Evolutionary conservation across 2,329 filamentous ascomycete species (phyloP).

Genomic region (Diplodia seriata): DNA sequence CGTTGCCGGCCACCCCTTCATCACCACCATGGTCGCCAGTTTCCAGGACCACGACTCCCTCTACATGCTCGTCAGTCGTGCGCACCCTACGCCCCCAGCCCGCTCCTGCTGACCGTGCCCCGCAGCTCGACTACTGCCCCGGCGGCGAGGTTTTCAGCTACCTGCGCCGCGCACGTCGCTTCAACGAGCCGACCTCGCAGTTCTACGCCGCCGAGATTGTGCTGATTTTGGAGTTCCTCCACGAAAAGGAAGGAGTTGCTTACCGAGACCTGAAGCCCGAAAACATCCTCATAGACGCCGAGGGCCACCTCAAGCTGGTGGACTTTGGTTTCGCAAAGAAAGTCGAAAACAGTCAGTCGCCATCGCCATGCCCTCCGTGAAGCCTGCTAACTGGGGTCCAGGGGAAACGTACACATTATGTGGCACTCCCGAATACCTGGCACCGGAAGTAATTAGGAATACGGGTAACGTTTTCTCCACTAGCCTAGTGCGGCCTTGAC

Average conservation of each 20-base stretch:
- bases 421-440: constrained; percentile 83
- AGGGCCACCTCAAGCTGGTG: constrained; percentile 82
- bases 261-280: constrained; percentile 85
- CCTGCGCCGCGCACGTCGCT: constrained; percentile 76
- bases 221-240: constrained; percentile 79
- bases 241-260: constrained; percentile 79
- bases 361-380: background rate
- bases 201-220: constrained; percentile 88
- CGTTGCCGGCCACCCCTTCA: constrained; percentile 82
- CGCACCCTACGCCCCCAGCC: background rate
- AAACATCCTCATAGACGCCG: constrained; percentile 77
- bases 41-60: constrained; percentile 81
- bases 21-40: constrained; percentile 77
- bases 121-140: constrained; percentile 76
- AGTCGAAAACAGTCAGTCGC: constrained; percentile 63
- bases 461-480: constrained; percentile 60
- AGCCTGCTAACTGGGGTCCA: constrained; percentile 37
- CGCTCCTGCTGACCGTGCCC: constrained; percentile 35
- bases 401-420: constrained; percentile 83
- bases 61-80: constrained; percentile 70
- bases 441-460: constrained; percentile 83
- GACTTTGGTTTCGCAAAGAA: constrained; percentile 88
- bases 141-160: constrained; percentile 88
- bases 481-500: background rate
- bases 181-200: constrained; percentile 77